Base-by-base conservation (phyloP, 2,329 filamentous ascomycete species). In the Fonsecaea pugnacius region DNA sequence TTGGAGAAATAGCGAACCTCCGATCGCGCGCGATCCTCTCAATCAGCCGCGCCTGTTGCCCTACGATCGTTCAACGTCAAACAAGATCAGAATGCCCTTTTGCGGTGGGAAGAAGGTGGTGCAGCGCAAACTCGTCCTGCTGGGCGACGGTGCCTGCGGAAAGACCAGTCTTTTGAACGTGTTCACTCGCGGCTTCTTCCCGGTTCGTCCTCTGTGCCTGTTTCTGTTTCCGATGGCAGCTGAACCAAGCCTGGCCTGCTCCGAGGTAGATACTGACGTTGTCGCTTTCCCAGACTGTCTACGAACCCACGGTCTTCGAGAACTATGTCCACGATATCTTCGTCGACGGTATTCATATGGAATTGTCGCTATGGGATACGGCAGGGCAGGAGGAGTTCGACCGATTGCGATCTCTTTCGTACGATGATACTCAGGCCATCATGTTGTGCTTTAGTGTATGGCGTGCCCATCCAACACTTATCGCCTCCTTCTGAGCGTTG, bases 301-400 rank as follows among this genome's bases (percentile, higher is more conserved):
- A 67, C 65, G 64, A 70, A 60, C 71, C 73, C 38, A 75, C 69
- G 63, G 73, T 79, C 52, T 58, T 73, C 86, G 94, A 99, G 78
- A 99, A 99, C 80, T 99, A 98, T 79, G 94, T 99, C 69, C 94
- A 99, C 77, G 92, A 99, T 77, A 97, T 99, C 78, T 99, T 96
- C 78, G 95, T 99, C 76, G 95, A 99, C 77, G 93, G 90, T 75
- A 91, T 93, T 58, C 94, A 98, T 79, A 96, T 99, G 77, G 95
- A 99, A 78, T 85, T 99, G 62, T 97, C 94, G 64, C 85, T 99
- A 65, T 99, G 95, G 95, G 95, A 99, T 78, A 99, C 95, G 0
- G 95, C 95, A 43, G 95, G 95, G 30, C 95, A 99, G 80, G 95
- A 99, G 83, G 95, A 99, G 85, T 99, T 98, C 81, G 95, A 99